Base-by-base conservation (phyloP, 768 basidiomycete genomes). In the Coprinopsis cinerea region DNA sequence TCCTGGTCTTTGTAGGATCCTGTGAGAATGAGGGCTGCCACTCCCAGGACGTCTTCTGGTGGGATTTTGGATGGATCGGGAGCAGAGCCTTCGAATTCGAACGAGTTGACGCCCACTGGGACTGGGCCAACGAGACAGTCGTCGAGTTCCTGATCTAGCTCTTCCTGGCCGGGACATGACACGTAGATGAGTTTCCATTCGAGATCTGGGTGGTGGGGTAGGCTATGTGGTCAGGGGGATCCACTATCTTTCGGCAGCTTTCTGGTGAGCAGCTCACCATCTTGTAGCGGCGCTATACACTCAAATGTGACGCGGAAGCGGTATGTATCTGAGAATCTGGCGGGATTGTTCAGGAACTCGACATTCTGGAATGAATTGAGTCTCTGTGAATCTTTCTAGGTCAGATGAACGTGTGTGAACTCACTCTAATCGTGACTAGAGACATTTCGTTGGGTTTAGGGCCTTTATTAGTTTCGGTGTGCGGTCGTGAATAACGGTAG, bases 101-200 rank as follows among this genome's bases (percentile, higher is more conserved):
- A 99, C 1, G 92, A 87, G 71, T 97, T 98, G 60, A 97, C 81
- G 45, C 96, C 96, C n/a, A 85, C 76, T 13, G 96, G 96, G 22
- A 99, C 89, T 2, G 96, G 96, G 1, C 96, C 96, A 26, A 99
- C 96, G 58, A 97, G 84, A 66, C 93, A 97, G 61, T 92, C 90
- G 67, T 99, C 96, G 20, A 99, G 79, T 65, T 98, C 96, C 64
- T 99, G 96, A 66, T 99, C 96, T 43, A 87, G 86, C 34, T 88
- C 83, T 60, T 92, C 88, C 63, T 89, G 80, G 9, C 85, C 92
- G 0, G 95, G 94, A 2, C 88, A 92, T 1, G 96, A 92, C 46
- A 98, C 95, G 65, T 95, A 98, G 40, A 96, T 92, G 56, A 99
- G 84, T 56, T 85, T 85, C 96, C 96, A 99, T 66, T 99, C 96